Evolutionary conservation across 768 basidiomycete genomes (phyloP), one percentile per base, ranked within the genome.

Genomic region (Royoungia palumana): DNA sequence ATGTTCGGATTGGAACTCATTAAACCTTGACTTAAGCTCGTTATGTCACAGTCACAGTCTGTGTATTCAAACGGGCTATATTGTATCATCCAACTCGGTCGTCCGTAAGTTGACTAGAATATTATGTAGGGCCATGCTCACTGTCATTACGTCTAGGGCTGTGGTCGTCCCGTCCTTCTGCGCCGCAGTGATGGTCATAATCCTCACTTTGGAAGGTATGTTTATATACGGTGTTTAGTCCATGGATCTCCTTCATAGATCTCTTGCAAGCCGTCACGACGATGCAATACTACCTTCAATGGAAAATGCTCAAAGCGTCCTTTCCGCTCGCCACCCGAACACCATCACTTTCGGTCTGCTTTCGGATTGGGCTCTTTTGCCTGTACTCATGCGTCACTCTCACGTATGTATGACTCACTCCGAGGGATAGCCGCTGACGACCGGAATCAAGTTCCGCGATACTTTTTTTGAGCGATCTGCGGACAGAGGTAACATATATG

Each of bases 171-270:
- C 79, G 5, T 61, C 72, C 12, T 79, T 77, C 49, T 80, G 76
- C 47, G 64, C 71, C 40, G 57, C 65, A 32, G 51, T 75, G 4
- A 56, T 78, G 47, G 43, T 61, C 20, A 44, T 75, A 32, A 72
- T 79, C 20, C 52, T 77, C 21, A 46, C 61, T 40, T 68, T 83
- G 34, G 78, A 81, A 70, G 60, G 81, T 81, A 47, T 20, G 54
- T 46, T 7, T 6, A 42, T 38, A 39, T 14, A 4, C 46, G 20
- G 6, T 50, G 34, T 50, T 40, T 32, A 24, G 37, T 17, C 27
- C 19, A 11, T 21, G 24, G 28, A 35, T 20, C 14, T 41, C 38
- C 32, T 35, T 55, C 20, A 55, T 34, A 14, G 24, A 41, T 28
- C 24, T 19, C 24, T 25, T 41, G 2, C 39, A 19, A 82, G 80